These are phyloP conservation scores for Citropsis articulata DNA, from an alignment of 345 rosid species.

Conservation along the genomic window DNA sequence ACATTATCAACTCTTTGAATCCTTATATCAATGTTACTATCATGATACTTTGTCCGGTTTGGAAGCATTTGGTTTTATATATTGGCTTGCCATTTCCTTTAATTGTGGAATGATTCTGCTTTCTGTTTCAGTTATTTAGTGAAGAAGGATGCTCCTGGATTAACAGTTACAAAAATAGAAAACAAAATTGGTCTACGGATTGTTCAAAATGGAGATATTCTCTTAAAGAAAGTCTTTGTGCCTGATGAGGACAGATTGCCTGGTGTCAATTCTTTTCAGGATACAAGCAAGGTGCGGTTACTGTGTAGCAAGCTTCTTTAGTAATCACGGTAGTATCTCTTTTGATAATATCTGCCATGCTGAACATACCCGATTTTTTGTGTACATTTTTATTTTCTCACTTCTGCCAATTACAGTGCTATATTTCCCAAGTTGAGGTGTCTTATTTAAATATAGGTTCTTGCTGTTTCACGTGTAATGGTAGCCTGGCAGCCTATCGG, in stretches of 20 bases:
- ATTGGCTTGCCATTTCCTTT: background rate
- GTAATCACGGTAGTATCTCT: constrained; percentile 1
- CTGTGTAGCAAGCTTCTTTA: constrained; percentile 18
- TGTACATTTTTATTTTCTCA: background rate
- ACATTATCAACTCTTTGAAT: background rate
- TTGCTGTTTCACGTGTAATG: constrained; percentile 92
- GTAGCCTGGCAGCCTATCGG: constrained; percentile 99
- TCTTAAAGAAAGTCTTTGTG: constrained; percentile 71
- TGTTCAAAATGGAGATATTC: constrained; percentile 95
- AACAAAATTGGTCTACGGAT: constrained; percentile 93
- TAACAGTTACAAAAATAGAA: constrained; percentile 74
- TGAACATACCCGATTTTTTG: background rate
- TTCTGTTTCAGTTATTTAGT: constrained; percentile 65
- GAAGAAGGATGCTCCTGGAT: constrained; percentile 91
- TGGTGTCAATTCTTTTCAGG: constrained; percentile 88
- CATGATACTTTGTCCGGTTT: background rate
- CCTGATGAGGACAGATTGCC: constrained; percentile 87
- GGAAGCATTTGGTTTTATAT: background rate
- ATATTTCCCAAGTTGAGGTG: background rate
- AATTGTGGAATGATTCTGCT: constrained; percentile 5
- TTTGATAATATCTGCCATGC: background rate
- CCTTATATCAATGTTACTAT: background rate
- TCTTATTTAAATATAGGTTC: constrained; percentile 45
- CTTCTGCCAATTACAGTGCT: background rate
- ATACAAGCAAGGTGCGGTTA: constrained; percentile 71